Evolutionary conservation across 2,329 filamentous ascomycete genomes (phyloP), one percentile per base, ranked within the genome.

Genomic region (Thelonectria discophora): DNA sequence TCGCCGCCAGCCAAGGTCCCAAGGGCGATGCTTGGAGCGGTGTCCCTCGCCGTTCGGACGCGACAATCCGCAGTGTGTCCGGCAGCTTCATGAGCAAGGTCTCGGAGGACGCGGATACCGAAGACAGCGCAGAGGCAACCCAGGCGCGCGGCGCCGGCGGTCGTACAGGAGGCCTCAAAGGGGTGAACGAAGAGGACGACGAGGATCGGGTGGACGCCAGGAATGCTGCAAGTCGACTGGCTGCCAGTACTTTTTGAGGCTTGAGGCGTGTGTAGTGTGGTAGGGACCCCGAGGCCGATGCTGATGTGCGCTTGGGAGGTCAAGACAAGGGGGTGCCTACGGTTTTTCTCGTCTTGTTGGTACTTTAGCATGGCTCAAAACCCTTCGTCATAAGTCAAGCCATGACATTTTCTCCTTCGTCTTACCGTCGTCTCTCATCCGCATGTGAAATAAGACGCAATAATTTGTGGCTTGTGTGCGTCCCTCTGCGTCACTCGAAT

Each of bases 11-110:
- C 72, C 95, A 99, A 78, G 95, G 95, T 0, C 94, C 95, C 51
- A 97, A 97, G 80, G 95, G 95, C n/a, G 95, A 99, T 77, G 90
- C 95, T 15, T 99, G 95, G 95, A 97, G 93, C 72, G 95, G 95
- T 60, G 93, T 97, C 27, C 92, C 94, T 37, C 86, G 95, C 64
- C 86, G 92, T 57, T 88, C 89, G 30, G 92, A 97, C 70, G 89
- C 88, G n/a, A 79, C 93, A 58, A 90, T 86, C 72, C 86, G 93
- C 70, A 94, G 89, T 74, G 84, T 94, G 66, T 93, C 90, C 58
- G 88, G 90, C 49, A 91, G 88, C 73, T 85, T 91, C 65, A 86
- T 89, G 65, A 81, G 85, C n/a, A 83, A 85, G 27, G 80, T 89
- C 10, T 81, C 83, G 13, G 90, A 92, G 70, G 89, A 89, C 62